Evolutionary conservation across 257 asterid species (phyloP), one percentile per base, ranked within the genome.

Genomic region (Salvia rosmarinus): DNA sequence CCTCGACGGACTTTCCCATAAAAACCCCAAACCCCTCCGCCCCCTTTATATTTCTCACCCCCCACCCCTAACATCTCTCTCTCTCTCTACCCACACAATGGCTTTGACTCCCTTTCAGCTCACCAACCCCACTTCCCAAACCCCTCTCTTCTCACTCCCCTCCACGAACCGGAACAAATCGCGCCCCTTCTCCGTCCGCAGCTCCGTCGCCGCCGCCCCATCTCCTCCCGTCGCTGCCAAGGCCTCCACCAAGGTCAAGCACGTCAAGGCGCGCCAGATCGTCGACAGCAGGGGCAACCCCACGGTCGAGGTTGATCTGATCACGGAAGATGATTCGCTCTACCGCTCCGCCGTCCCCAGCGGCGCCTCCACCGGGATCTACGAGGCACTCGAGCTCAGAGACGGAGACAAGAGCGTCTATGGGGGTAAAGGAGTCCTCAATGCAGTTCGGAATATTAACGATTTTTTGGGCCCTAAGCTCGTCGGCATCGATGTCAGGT

Each of bases 281-380:
- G 81, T 91, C 32, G 99, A 94, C 77, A 94, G 99, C 88, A 85
- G 99, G 57, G 99, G 99, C 0, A 94, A 94, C 80, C 99, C 99
- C 39, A 94, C 98, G 49, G 96, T 94, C 5, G 99, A 94, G 91
- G 99, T 94, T 76, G 99, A 94, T 84, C 87, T 94, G 75, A 71
- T 88, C 34, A 89, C 96, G 42, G 96, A 73, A 61, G 96, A 88
- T 77, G 95, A 77, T 46, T 71, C 83, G 50, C 82, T 94, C 6
- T 89, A 83, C 40, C 87, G 99, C 47, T 94, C 99, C 60, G 99
- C 99, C 25, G 99, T 94, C 40, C 99, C 99, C 10, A 94, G 99
- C 79, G 99, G 98, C 17, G 99, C 99, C 64, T 91, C 99, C 43
- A 94, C 99, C 20, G 99, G 99, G 85, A 91, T 94, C 81, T 94